phyloP scores from a whole-genome alignment of 257 asterid genomes.

The Rubia yunnanensis region DNA sequence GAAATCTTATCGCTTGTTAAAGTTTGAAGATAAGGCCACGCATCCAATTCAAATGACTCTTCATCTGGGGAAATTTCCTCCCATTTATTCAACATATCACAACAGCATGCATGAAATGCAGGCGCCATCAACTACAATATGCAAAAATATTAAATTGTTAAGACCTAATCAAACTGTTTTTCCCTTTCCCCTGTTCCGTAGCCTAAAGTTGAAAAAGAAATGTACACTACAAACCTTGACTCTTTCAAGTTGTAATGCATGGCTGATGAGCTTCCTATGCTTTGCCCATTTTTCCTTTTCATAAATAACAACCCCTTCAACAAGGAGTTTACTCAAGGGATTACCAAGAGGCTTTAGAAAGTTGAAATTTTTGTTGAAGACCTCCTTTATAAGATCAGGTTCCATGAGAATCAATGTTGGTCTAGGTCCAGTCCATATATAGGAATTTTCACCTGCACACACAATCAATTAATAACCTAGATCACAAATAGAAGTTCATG shows the following conservation, averaged over 20 bases:
- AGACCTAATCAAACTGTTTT: neutral
- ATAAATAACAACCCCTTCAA: slow-evolving; percentile 12
- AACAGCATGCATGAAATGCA: slow-evolving; percentile 7
- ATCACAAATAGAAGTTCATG: too few species aligned
- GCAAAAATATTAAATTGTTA: neutral
- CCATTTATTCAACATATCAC: slow-evolving; percentile 22
- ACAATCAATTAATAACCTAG: too few species aligned
- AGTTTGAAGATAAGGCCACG: slow-evolving; percentile 19
- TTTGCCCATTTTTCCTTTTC: slow-evolving; percentile 21
- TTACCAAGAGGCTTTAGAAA: slow-evolving; percentile 17
- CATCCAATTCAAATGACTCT: slow-evolving; percentile 15
- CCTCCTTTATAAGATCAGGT: slow-evolving; percentile 16
- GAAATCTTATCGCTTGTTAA: slow-evolving; percentile 16
- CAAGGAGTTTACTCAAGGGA: slow-evolving; percentile 5
- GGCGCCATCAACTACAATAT: slow-evolving; percentile 16
- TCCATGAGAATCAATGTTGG: slow-evolving; percentile 19
- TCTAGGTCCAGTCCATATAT: slow-evolving; percentile 23
- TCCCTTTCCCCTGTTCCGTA: too few species aligned
- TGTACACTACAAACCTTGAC: neutral
- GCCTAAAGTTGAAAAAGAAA: too few species aligned
- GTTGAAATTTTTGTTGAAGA: slow-evolving; percentile 8
- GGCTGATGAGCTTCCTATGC: slow-evolving; percentile 23
- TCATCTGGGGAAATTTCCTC: slow-evolving; percentile 3
- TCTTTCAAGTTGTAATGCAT: slow-evolving; percentile 19
- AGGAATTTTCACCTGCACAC: slow-evolving; percentile 21